Evolutionary conservation across 768 basidiomycete genomes (phyloP), one percentile per base, ranked within the genome.

Genomic region (Tephrocybe rancida): DNA sequence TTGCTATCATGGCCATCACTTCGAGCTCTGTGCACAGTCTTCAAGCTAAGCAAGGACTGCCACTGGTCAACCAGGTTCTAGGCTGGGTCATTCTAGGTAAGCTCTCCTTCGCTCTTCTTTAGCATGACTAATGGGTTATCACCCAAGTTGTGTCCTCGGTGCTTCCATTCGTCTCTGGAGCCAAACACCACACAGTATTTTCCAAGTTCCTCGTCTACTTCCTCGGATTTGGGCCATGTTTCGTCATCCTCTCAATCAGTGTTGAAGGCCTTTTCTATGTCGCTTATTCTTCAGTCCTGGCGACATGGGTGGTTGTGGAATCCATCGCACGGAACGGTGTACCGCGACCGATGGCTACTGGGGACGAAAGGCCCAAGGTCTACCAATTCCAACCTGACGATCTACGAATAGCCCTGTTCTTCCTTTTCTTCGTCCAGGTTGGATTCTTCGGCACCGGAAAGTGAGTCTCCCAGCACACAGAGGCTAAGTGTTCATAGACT

Each of bases 361-460:
- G 24, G 56, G 41, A 16, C 21, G 16, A 44, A 41, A 30, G 58
- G 48, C 27, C 59, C 48, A 62, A 61, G 45, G 58, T 59, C 19
- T 81, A 82, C 61, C 61, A 65, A n/a, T 81, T 85, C 64, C 75
- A 71, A 56, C 67, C 69, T 32, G 86, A 87, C 34, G 87, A 92
- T 54, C 66, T 92, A 11, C 72, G 92, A 44, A 84, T 89, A 48
- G 90, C 87, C 0, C 57, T 93, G 19, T 90, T 92, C 66, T 93
- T 93, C 70, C 68, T 95, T 54, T 90, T 90, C 67, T 92, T 94
- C 59, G 86, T 93, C 6, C 92, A 95, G 61, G 82, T 91, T 37
- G 92, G 85, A 2, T 93, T 92, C 69, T 92, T 92, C 63, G 91
- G 91, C 7, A 90, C 83, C 32, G 89, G 89, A 73, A 91, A 89